Evolutionary conservation across 2,329 filamentous ascomycete genomes (phyloP), one percentile per base, ranked within the genome.

Genomic region (Xylariaceae sp.): DNA sequence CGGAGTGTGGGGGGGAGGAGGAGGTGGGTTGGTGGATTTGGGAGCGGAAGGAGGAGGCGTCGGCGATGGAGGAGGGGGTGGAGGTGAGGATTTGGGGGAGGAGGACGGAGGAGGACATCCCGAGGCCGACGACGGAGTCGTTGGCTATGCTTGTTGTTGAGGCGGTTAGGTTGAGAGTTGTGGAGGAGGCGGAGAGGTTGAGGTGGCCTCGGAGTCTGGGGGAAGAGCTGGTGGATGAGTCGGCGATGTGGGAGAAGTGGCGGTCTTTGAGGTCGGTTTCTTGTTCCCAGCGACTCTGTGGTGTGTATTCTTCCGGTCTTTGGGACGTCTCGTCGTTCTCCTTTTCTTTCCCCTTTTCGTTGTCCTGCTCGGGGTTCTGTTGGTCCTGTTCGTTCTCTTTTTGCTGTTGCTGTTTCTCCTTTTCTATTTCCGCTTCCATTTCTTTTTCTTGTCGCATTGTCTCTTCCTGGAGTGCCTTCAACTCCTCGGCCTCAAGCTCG

Each of bases 401-500:
- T 30, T 9, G 10, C 18, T 58, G 56, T 18, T 56, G 53, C 11
- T 57, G 53, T 37, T 54, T 61, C 35, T 59, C 44, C 7, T 57
- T 61, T n/a, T 45, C 37, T 8, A 42, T 42, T 42, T 42, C 37
- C 8, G 11, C 11, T 42, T 42, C 37, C 11, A 10, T 42, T 9
- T 63, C 62, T n/a, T 58, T 62, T 45, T 64, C 60, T 17, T 51
- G 58, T 49, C 52, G 62, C 30, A 58, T 62, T n/a, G 66, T 60
- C 47, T 64, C 62, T 18, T 61, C 59, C 42, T 63, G 62, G 5
- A 62, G 30, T 17, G 18, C 39, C 53, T 17, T 62, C 2, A 88
- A 77, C 62, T 86, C 82, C 64, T 90, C 86, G 30, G 82, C 82
- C 67, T 88, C 85, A 49, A 90, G 80, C 57, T 86, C 83, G 66